Percentiles rank a stretch among this genome's conserved stretches.
Conservation (phyloP, 352 stramenopile species). For the Pythium brachiatum region DNA sequence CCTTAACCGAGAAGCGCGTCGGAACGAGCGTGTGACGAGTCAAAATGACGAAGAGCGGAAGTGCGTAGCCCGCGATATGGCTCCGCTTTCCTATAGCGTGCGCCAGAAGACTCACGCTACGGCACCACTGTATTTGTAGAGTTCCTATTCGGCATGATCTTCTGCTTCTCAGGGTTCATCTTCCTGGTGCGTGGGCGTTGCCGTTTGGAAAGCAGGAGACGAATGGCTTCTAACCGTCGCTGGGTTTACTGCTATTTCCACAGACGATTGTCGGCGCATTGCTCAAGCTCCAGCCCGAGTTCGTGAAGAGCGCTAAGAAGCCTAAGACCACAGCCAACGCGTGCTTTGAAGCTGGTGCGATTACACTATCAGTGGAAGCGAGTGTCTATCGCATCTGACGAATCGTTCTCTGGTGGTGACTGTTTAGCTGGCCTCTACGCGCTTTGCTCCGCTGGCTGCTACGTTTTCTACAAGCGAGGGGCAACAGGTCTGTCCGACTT, state of each 20-base stretch:
- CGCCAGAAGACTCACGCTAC: neutral
- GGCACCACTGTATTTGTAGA: slow-evolving; percentile 27
- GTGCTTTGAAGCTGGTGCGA: slow-evolving; percentile 72
- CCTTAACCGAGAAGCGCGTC: neutral
- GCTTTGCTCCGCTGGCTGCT: slow-evolving; percentile 40
- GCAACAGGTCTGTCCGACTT: slow-evolving; percentile 44
- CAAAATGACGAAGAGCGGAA: slow-evolving; percentile 25
- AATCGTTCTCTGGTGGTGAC: neutral
- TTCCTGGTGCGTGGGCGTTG: slow-evolving; percentile 50
- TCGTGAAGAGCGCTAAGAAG: slow-evolving; percentile 68
- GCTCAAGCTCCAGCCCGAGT: slow-evolving; percentile 74
- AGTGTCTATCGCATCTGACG: neutral
- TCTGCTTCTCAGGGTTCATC: slow-evolving; percentile 73
- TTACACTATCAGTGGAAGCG: too few relatives aligned
- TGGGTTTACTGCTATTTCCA: slow-evolving; percentile 7
- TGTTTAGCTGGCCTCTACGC: slow-evolving; percentile 54
- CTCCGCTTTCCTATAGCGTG: neutral
- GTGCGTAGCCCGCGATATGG: slow-evolving; percentile 9
- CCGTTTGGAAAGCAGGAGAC: neutral
- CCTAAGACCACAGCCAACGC: slow-evolving; percentile 67
- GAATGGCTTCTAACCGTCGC: neutral
- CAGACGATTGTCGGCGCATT: slow-evolving; percentile 68
- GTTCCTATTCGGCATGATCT: slow-evolving; percentile 75
- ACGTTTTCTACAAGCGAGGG: slow-evolving; percentile 55
- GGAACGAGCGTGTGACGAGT: neutral